Base-by-base conservation (phyloP, 1,284 basidiomycete species). In the Caloboletus firmus region DNA sequence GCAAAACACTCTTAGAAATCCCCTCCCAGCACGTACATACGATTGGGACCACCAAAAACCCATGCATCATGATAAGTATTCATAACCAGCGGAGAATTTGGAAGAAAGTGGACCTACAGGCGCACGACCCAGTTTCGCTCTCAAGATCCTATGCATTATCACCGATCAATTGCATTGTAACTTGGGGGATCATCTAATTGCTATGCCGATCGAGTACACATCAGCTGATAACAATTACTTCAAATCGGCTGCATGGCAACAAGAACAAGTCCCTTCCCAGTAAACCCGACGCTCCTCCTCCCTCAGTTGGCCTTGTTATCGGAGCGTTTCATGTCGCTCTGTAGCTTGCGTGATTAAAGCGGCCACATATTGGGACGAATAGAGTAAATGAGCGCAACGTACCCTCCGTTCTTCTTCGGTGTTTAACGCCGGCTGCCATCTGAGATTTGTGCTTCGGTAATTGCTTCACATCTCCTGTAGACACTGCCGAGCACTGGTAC, bases 1-100 rank as follows among this genome's bases (percentile, higher is more conserved):
- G 60, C 51, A 67, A 70, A 63, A 59, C 50, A 67, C 59, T n/a
- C n/a, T 24, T 24, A 24, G 24, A 24, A 24, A 24, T 24, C 24
- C 24, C 3, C 24, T 24, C 24, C 3, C 3, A 24, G 24, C 24
- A 24, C 5, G 24, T 24, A 24, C 50, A 18, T 4, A 24, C 11
- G 12, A 6, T 22, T 17, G 15, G 15, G 13, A 20, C 13, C 41
- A 43, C 11, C 26, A 35, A 43, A 28, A 28, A 9, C n/a, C 13
- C 30, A 17, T 20, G 18, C 24, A 20, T 10, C 28, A 9, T 12
- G 20, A 12, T 37, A 39, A n/a, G 8, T 43, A 42, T 15, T 8
- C n/a, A 15, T 10, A 6, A 9, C 18, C 11, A 3, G 8, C 8
- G 13, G 18, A 7, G 13, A 28, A 5, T 28, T 15, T 1, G 24